These are phyloP conservation scores for Entomophthora muscae DNA, from an alignment of 371 early-diverging fungal species.

Conservation along the genomic window DNA sequence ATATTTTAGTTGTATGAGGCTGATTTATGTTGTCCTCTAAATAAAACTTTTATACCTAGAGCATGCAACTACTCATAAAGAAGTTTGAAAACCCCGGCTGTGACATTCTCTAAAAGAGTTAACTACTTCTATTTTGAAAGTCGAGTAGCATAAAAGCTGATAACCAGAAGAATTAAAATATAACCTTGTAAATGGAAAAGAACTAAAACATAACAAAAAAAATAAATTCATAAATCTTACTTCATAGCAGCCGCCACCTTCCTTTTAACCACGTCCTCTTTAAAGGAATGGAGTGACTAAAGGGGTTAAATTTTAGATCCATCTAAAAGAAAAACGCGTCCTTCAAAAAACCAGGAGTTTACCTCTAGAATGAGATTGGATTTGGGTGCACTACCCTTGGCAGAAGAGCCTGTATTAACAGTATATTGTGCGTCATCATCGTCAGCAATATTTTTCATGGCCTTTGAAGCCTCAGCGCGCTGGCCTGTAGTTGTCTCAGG, in stretches of 20 bases:
- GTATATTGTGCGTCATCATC: background rate
- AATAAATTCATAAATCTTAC: background rate
- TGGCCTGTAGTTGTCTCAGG: background rate
- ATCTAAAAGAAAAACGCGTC: too few species aligned
- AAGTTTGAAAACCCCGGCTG: background rate
- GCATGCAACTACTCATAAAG: too few species aligned
- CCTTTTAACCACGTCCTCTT: background rate
- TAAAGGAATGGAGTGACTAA: background rate
- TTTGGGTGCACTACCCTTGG: background rate
- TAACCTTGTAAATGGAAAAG: background rate
- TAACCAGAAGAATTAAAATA: background rate
- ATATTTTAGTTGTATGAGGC: too few species aligned
- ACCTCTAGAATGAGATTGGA: background rate
- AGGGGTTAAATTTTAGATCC: background rate
- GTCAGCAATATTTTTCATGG: background rate
- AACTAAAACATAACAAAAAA: background rate
- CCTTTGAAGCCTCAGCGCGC: background rate
- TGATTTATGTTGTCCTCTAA: background rate
- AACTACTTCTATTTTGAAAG: background rate
- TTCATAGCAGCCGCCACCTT: background rate
- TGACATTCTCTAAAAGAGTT: background rate
- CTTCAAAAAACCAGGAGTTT: background rate
- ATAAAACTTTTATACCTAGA: background rate
- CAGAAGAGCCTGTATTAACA: background rate
- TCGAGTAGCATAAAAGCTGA: background rate